A percentile compares a stretch with the other conserved stretches of the same genome.
phyloP scores from a whole-genome alignment of 768 basidiomycete species.

The Boletus sp. region DNA sequence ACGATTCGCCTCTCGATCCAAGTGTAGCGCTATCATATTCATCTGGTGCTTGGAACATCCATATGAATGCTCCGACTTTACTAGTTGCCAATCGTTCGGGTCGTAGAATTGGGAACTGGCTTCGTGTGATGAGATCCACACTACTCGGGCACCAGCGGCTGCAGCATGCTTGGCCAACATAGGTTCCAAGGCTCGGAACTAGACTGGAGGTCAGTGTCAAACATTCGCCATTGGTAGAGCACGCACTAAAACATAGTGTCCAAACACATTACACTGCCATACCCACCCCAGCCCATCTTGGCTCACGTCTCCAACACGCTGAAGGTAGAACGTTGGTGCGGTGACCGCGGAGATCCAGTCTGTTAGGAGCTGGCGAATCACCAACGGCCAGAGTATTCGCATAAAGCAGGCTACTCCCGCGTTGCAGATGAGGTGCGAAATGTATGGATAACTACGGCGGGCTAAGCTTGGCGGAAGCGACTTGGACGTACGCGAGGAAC shows the following conservation, averaged over 20 bases:
- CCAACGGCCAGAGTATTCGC: constrained; percentile 49
- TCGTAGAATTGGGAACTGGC: constrained; percentile 54
- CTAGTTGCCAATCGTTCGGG: constrained; percentile 69
- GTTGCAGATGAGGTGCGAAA: constrained; percentile 80
- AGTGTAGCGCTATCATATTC: constrained; percentile 57
- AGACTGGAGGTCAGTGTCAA: constrained; percentile 6
- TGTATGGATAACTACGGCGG: constrained; percentile 62
- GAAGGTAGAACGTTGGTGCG: constrained; percentile 53
- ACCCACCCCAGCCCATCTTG: constrained; percentile 73
- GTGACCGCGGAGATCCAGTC: constrained; percentile 50
- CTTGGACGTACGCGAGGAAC: constrained; percentile 17
- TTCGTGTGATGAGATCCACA: constrained; percentile 81
- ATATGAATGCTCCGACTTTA: constrained; percentile 61
- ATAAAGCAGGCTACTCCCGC: constrained; percentile 68
- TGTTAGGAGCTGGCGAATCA: constrained; percentile 46
- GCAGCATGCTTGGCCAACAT: constrained; percentile 47
- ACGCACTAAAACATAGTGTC: constrained; percentile 75
- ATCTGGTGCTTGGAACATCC: constrained; percentile 75
- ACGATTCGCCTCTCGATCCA: constrained; percentile 47
- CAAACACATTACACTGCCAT: constrained; percentile 85
- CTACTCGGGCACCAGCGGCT: constrained; percentile 51
- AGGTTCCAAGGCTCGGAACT: constrained; percentile 65
- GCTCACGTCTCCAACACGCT: constrained; percentile 57
- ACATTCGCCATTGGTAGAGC: background rate
- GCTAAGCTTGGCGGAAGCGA: background rate